These are phyloP conservation scores for Hymenoscyphus occultus DNA, from an alignment of 2,329 filamentous ascomycete genomes.

Conservation along the genomic window DNA sequence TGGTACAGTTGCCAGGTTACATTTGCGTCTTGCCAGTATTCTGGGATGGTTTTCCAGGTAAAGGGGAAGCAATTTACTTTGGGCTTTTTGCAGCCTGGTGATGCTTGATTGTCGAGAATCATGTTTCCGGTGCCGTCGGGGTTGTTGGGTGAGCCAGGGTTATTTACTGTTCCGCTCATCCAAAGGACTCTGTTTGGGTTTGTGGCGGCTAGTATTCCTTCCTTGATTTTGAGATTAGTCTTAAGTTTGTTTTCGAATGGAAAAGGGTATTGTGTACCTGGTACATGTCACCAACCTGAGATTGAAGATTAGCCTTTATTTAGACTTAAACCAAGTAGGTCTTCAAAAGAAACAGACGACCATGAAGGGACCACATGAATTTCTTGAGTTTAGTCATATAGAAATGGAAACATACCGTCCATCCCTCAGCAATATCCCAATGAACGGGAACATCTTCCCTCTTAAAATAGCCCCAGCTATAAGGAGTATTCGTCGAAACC, in stretches of 20 bases:
- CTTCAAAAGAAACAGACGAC: not conserved
- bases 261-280: not conserved
- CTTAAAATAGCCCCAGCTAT: constrained; percentile 50
- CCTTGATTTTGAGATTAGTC: constrained; percentile 29
- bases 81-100: constrained; percentile 11
- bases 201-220: constrained; percentile 50
- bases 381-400: no score
- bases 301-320: not conserved
- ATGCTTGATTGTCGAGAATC: constrained; percentile 43
- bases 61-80: constrained; percentile 45
- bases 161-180: constrained; percentile 51
- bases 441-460: constrained; percentile 53
- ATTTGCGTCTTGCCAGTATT: constrained; percentile 42
- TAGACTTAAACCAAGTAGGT: not conserved
- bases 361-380: not conserved
- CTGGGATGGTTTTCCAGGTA: constrained; percentile 46
- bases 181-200: constrained; percentile 52
- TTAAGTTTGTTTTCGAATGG: no score
- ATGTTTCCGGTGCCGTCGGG: constrained; percentile 11
- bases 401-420: constrained; percentile 39
- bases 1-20: constrained; percentile 47
- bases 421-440: constrained; percentile 52
- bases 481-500: constrained; percentile 52
- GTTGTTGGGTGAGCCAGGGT: constrained; percentile 39
- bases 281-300: constrained; percentile 48